phyloP scores from a whole-genome alignment of 768 basidiomycete genomes.

The Collybia nuda region DNA sequence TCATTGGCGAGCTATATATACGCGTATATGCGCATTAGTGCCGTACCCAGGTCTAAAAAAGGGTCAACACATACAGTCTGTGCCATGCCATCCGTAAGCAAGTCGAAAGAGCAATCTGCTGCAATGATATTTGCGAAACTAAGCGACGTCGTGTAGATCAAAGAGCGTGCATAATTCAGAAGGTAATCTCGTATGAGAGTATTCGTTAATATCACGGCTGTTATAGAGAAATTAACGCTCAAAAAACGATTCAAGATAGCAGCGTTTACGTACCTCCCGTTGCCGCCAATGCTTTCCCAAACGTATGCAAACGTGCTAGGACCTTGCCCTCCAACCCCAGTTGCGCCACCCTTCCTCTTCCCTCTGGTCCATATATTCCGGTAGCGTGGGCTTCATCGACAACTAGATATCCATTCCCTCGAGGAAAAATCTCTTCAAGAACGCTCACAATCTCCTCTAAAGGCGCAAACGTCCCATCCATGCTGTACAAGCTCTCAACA shows the following conservation, averaged over 20 bases:
- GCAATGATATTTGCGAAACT: slow-evolving; percentile 76
- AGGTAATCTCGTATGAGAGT: slow-evolving; percentile 78
- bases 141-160: slow-evolving; percentile 91
- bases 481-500: slow-evolving; percentile 89
- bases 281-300: slow-evolving; percentile 87
- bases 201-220: slow-evolving; percentile 76
- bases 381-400: slow-evolving; percentile 96
- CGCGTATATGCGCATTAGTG: too few species aligned
- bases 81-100: slow-evolving; percentile 69
- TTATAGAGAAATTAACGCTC: neutral
- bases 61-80: slow-evolving; percentile 43
- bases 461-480: slow-evolving; percentile 93
- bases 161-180: slow-evolving; percentile 86
- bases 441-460: slow-evolving; percentile 62
- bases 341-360: slow-evolving; percentile 70
- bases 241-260: neutral
- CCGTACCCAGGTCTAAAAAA: neutral
- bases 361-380: slow-evolving; percentile 80
- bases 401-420: slow-evolving; percentile 67
- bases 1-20: slow-evolving; percentile 26
- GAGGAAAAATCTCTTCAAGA: slow-evolving; percentile 61
- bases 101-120: slow-evolving; percentile 75
- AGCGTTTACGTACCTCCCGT: slow-evolving; percentile 68
- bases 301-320: slow-evolving; percentile 81
- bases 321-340: slow-evolving; percentile 73